phyloP scores from a whole-genome alignment of 768 basidiomycete genomes.

The Lentinula boryana region DNA sequence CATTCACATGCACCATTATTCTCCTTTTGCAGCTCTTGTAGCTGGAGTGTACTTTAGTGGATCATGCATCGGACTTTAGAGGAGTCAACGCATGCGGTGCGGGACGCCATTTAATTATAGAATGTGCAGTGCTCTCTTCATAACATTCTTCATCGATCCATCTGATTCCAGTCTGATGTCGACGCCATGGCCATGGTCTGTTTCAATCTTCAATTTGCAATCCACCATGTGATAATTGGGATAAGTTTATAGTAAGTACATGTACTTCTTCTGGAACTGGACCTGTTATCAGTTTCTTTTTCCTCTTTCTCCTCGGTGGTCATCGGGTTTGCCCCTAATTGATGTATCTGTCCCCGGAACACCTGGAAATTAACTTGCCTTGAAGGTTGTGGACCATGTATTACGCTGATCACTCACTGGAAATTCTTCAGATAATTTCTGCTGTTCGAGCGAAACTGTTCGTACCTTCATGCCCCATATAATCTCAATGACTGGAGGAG shows the following conservation, averaged over 20 bases:
- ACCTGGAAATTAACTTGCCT: not conserved
- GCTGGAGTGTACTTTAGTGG: too few species aligned
- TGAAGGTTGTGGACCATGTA: too few species aligned
- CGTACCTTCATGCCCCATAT: not conserved
- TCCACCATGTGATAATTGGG: not conserved
- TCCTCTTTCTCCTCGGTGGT: not conserved
- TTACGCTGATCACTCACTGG: too few species aligned
- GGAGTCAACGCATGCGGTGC: not conserved
- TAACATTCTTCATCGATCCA: not conserved
- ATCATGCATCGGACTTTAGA: too few species aligned
- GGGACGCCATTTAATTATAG: not conserved
- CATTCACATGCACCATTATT: too few species aligned
- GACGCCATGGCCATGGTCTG: not conserved
- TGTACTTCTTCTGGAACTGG: not conserved
- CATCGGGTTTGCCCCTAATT: not conserved
- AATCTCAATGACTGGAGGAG: not conserved
- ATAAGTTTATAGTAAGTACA: not conserved
- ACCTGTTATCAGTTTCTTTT: not conserved
- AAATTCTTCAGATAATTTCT: too few species aligned
- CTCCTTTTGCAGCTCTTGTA: too few species aligned
- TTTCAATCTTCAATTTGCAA: not conserved
- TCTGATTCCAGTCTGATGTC: too few species aligned
- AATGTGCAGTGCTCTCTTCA: too few species aligned
- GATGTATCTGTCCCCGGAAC: not conserved
- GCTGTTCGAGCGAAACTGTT: too few species aligned